phyloP scores from a whole-genome alignment of 139 green algal genomes.

The Closterium sp. region DNA sequence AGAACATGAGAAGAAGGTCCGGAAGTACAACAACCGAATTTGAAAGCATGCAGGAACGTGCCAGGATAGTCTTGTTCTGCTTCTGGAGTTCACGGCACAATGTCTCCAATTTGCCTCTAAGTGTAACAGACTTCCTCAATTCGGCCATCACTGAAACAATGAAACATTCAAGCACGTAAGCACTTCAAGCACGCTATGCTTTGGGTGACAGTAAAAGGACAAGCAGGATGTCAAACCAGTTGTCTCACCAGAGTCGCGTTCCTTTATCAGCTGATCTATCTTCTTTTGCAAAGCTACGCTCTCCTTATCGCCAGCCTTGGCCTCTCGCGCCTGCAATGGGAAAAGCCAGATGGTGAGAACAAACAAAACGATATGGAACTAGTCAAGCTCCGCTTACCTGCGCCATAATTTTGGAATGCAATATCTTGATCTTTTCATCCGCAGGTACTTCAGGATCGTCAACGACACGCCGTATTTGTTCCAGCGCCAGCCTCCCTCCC shows the following conservation, averaged over 20 bases:
- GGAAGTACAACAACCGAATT: not conserved
- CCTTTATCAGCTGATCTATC: not conserved
- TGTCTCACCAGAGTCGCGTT: not conserved
- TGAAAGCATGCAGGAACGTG: not conserved
- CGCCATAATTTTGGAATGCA: not conserved
- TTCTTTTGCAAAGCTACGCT: not conserved
- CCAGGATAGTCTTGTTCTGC: constrained; percentile 43
- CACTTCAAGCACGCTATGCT: not conserved
- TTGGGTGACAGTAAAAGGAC: not conserved
- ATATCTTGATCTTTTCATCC: not conserved
- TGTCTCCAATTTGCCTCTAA: constrained; percentile 26
- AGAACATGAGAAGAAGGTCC: not conserved
- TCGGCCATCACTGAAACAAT: not conserved
- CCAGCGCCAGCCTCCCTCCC: not conserved
- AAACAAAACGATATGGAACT: not conserved
- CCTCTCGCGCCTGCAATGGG: not conserved
- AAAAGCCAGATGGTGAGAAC: not conserved
- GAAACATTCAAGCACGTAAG: not conserved
- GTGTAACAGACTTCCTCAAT: not conserved
- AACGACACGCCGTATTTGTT: not conserved
- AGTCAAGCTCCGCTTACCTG: not conserved
- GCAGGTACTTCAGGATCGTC: not conserved
- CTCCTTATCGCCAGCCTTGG: not conserved
- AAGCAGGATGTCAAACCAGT: not conserved
- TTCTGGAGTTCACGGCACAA: constrained; percentile 41